phyloP scores from a whole-genome alignment of 2,329 filamentous ascomycete genomes.

The Thyridium curvatum region DNA sequence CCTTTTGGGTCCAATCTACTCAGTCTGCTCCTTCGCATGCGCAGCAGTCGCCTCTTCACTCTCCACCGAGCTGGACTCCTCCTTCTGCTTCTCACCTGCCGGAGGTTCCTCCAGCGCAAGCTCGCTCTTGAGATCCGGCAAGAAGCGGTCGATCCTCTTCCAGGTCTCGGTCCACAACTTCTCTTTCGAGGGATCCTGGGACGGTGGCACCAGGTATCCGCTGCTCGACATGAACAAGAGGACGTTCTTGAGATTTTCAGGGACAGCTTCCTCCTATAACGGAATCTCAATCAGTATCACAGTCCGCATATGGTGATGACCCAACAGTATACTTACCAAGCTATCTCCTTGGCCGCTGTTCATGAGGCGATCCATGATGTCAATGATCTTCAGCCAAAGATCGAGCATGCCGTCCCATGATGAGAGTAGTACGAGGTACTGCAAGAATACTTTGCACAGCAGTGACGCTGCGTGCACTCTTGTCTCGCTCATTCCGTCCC shows the following conservation, averaged over 20 bases:
- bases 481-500: conserved; percentile 91
- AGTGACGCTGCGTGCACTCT: conserved; percentile 85
- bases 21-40: too few relatives aligned
- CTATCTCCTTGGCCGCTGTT: conserved; percentile 91
- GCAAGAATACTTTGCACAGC: conserved; percentile 90
- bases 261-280: conserved; percentile 80
- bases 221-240: conserved; percentile 90
- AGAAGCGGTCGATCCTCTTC: conserved; percentile 60
- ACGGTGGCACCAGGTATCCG: conserved; percentile 72
- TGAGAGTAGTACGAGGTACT: conserved; percentile 80
- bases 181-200: conserved; percentile 45
- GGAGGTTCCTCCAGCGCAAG: conserved; percentile 44
- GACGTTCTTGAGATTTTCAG: conserved; percentile 93
- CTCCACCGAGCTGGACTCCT: background rate
- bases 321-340: conserved; percentile 50
- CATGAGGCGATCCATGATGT: conserved; percentile 93
- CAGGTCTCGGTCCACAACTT: conserved; percentile 56
- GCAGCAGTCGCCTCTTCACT: too few relatives aligned
- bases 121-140: conserved; percentile 54
- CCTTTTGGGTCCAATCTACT: too few relatives aligned
- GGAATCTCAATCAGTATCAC: too few relatives aligned
- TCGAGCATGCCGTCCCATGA: conserved; percentile 86
- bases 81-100: background rate
- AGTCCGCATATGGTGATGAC: conserved; percentile 3
- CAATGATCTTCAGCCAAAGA: conserved; percentile 86